These are phyloP conservation scores for Orobanche coerulescens DNA, from an alignment of 257 asterid species.

Conservation along the genomic window DNA sequence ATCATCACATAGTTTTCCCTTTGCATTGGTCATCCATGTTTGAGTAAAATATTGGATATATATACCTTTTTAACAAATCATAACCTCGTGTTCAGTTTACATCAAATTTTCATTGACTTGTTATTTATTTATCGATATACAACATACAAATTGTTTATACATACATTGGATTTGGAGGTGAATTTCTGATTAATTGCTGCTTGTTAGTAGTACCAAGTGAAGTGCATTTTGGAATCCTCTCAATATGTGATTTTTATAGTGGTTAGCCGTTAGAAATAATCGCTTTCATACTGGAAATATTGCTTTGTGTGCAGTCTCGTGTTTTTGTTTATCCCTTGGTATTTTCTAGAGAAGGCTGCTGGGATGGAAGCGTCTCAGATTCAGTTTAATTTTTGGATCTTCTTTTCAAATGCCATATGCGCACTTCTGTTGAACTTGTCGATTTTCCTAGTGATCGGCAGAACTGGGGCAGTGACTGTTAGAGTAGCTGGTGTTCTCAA, in stretches of 20 bases:
- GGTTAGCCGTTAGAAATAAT: no score
- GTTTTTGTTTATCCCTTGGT: constrained; percentile 97
- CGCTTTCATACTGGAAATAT: neutral
- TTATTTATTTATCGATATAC: neutral
- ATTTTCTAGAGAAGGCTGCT: constrained; percentile 88
- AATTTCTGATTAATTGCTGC: neutral
- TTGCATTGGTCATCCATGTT: no score
- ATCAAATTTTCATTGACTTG: neutral
- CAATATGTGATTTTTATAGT: neutral
- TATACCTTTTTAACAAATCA: neutral
- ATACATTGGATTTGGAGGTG: neutral
- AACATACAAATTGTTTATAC: neutral
- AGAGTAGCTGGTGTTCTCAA: constrained; percentile 96
- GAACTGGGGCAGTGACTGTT: constrained; percentile 97
- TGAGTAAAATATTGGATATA: neutral
- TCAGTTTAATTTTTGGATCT: constrained; percentile 83
- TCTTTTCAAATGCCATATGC: constrained; percentile 92
- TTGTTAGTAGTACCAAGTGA: neutral
- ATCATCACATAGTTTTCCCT: no score
- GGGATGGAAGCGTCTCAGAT: constrained; percentile 86
- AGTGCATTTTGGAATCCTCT: neutral
- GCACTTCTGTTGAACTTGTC: constrained; percentile 95
- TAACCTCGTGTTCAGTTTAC: no score
- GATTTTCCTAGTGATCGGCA: constrained; percentile 82
- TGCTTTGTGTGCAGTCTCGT: constrained; percentile 57